A percentile compares a stretch with the other conserved stretches of the same genome.
phyloP scores from a whole-genome alignment of 2,329 filamentous ascomycete genomes.

The Hymenoscyphus occultus region DNA sequence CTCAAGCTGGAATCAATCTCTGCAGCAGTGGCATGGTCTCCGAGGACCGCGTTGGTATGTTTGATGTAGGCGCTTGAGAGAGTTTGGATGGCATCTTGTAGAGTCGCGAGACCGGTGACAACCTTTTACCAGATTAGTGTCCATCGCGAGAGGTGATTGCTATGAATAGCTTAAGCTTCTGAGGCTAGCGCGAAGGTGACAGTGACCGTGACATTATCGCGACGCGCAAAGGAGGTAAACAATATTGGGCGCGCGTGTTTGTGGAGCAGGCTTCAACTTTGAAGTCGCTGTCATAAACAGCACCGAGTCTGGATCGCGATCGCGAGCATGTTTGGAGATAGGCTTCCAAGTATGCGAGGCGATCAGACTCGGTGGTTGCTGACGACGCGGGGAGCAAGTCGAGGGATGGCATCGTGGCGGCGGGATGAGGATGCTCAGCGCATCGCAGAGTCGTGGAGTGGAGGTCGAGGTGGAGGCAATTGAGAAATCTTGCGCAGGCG shows the following conservation, averaged over 20 bases:
- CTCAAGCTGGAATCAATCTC: conserved; percentile 45
- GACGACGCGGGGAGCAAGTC: neutral
- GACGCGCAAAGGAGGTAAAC: conserved; percentile 27
- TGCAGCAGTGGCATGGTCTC: conserved; percentile 51
- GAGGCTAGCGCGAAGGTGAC: conserved; percentile 19
- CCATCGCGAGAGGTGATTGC: conserved; percentile 23
- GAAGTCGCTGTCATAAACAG: conserved; percentile 14
- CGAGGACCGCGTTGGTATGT: conserved; percentile 81
- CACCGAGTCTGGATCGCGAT: conserved; percentile 27
- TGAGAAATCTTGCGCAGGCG: neutral
- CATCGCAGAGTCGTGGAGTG: neutral
- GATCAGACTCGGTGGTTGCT: conserved; percentile 1
- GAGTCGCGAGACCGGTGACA: conserved; percentile 71
- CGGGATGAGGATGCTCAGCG: neutral
- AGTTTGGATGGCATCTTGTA: conserved; percentile 75
- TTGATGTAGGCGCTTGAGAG: conserved; percentile 82
- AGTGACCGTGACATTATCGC: conserved; percentile 8
- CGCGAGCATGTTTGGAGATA: conserved; percentile 22
- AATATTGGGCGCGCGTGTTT: conserved; percentile 11
- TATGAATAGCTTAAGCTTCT: conserved; percentile 18
- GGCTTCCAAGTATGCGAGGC: conserved; percentile 13
- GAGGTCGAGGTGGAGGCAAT: neutral
- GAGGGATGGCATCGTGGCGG: conserved; percentile 1
- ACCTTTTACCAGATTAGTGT: conserved; percentile 51
- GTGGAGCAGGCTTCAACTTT: conserved; percentile 18